Evolutionary conservation across 768 basidiomycete genomes (phyloP).

Genomic region (Agaricus subrufescens): DNA sequence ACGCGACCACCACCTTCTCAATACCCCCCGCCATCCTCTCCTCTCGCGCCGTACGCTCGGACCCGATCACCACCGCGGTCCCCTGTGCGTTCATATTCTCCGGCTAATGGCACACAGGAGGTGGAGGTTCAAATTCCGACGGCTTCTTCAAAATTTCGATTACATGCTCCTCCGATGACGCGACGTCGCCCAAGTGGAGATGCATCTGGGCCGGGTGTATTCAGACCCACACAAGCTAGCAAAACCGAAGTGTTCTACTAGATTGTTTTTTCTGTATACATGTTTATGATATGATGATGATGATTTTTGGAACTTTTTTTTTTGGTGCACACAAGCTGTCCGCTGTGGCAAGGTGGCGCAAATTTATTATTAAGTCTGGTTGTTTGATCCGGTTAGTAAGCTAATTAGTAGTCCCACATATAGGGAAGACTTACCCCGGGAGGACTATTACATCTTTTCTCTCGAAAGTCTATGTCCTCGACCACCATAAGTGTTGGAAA

Average conservation of each 20-base stretch:
- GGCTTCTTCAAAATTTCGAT: conserved; percentile 26
- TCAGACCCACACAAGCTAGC: conserved; percentile 13
- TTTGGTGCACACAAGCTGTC: too few species aligned
- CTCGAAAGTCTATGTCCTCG: neutral
- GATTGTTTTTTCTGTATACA: neutral
- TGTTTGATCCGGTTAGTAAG: too few species aligned
- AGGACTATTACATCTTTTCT: neutral
- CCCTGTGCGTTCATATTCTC: conserved; percentile 30
- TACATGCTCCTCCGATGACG: conserved; percentile 27
- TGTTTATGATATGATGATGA: too few species aligned
- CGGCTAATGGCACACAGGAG: conserved; percentile 28
- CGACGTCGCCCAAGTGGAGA: conserved; percentile 20
- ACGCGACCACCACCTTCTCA: conserved; percentile 26
- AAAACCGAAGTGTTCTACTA: conserved; percentile 11
- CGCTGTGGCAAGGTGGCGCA: too few species aligned
- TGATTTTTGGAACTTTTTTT: too few species aligned
- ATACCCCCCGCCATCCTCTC: conserved; percentile 20
- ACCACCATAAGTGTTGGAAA: neutral
- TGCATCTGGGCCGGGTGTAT: conserved; percentile 20
- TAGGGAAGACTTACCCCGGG: neutral
- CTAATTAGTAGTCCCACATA: too few species aligned
- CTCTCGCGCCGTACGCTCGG: conserved; percentile 26
- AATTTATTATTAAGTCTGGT: too few species aligned
- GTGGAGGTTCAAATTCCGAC: conserved; percentile 25
- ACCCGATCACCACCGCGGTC: conserved; percentile 26